These are phyloP conservation scores for Elaeis guineensis DNA, from an alignment of 176 grass and related monocot species.

Conservation along the genomic window DNA sequence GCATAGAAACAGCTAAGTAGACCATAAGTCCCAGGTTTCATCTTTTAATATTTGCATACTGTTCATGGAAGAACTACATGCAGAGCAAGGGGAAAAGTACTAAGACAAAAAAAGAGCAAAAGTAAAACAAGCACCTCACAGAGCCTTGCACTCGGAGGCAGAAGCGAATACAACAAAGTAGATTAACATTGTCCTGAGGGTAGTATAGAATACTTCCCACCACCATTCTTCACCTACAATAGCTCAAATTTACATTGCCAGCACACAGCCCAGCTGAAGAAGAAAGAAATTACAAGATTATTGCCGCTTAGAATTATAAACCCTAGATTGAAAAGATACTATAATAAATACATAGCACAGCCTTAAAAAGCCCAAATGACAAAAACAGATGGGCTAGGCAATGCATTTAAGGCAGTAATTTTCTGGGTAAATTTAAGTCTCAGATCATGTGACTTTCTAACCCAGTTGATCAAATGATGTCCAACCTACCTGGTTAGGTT, in stretches of 20 bases:
- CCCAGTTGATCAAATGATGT: not conserved
- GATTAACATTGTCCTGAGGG: too few species aligned
- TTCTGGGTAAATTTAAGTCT: conserved; percentile 37
- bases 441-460: conserved; percentile 32
- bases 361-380: conserved; percentile 24
- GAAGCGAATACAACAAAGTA: too few species aligned
- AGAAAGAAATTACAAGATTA: conserved; percentile 39
- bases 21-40: too few species aligned
- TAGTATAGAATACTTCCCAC: conserved; percentile 11
- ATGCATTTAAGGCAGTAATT: conserved; percentile 27
- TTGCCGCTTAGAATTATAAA: conserved; percentile 38
- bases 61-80: too few species aligned
- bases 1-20: too few species aligned
- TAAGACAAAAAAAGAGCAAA: too few species aligned
- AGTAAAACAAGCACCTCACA: too few species aligned
- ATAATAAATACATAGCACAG: conserved; percentile 48
- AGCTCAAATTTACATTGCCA: conserved; percentile 55
- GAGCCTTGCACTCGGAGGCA: too few species aligned
- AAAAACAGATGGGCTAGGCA: conserved; percentile 31
- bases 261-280: conserved; percentile 41
- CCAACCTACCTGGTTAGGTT: conserved; percentile 20
- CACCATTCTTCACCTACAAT: conserved; percentile 33
- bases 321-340: conserved; percentile 26
- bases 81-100: too few species aligned
- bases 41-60: too few species aligned